Conservation (phyloP, 305 asterid species). For the Fraxinus floribunda region DNA sequence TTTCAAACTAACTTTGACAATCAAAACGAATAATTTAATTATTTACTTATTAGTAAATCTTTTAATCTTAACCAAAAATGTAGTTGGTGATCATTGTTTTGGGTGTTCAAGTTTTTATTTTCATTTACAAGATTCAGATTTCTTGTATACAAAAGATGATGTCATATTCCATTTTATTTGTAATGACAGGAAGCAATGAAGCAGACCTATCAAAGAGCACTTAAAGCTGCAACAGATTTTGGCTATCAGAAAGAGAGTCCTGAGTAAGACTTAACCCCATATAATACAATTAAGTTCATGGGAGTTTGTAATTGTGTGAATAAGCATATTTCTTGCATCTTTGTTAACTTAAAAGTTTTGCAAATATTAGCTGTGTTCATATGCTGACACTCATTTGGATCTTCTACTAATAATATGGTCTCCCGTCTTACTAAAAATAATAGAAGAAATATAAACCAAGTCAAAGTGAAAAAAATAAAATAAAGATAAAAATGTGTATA, state of each 20-base stretch:
- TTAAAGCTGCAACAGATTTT: conserved; percentile 83
- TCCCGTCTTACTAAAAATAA: background rate
- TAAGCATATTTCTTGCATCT: background rate
- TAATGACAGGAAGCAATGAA: conserved; percentile 86
- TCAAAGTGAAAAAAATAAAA: background rate
- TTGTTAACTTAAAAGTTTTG: background rate
- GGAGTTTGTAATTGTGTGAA: background rate
- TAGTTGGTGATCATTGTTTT: background rate
- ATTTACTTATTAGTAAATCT: background rate
- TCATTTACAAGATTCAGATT: background rate
- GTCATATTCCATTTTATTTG: conserved; percentile 11
- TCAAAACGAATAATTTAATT: background rate
- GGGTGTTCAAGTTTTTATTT: background rate
- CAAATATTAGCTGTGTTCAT: background rate
- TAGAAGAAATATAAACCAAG: background rate
- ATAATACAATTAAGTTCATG: background rate
- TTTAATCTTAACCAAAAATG: background rate
- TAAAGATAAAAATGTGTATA: background rate
- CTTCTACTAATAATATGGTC: background rate
- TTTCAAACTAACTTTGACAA: background rate
- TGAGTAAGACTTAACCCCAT: conserved; percentile 58
- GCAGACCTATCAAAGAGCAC: conserved; percentile 79
- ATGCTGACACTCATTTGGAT: background rate
- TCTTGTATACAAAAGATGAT: conserved; percentile 6
- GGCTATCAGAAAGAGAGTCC: conserved; percentile 96